phyloP scores from a whole-genome alignment of 768 basidiomycete genomes.

The Lactarius trivialis region DNA sequence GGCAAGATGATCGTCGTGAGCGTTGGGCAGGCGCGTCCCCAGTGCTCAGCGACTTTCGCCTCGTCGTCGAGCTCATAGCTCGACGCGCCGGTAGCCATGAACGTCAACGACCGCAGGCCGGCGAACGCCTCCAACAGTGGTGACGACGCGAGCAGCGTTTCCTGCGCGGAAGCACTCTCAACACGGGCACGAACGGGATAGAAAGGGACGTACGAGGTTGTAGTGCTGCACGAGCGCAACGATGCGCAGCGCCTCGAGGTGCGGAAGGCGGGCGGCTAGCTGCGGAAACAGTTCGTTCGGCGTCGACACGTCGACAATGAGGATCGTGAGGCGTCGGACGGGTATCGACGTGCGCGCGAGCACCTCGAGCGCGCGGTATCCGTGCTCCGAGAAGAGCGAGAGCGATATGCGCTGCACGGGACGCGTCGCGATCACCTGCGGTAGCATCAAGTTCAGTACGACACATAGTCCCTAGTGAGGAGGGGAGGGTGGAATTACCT shows the following conservation, averaged over 20 bases:
- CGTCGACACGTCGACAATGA: slow-evolving; percentile 45
- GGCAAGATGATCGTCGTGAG: slow-evolving; percentile 59
- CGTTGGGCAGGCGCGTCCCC: slow-evolving; percentile 55
- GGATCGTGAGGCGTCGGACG: slow-evolving; percentile 47
- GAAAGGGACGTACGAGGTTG: slow-evolving; percentile 35
- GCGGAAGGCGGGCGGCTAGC: slow-evolving; percentile 41
- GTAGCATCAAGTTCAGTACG: background rate
- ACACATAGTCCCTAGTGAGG: no score
- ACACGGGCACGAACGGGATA: slow-evolving; percentile 4
- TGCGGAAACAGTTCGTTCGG: slow-evolving; percentile 40
- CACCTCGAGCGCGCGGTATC: slow-evolving; percentile 38
- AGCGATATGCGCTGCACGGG: slow-evolving; percentile 48
- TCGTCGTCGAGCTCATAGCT: slow-evolving; percentile 34
- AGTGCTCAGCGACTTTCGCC: slow-evolving; percentile 42
- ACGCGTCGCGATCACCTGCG: slow-evolving; percentile 39
- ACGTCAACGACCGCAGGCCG: slow-evolving; percentile 45
- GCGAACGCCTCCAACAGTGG: slow-evolving; percentile 36
- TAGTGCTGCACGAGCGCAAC: slow-evolving; percentile 49
- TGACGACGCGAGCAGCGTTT: slow-evolving; percentile 37
- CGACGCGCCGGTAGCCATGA: slow-evolving; percentile 42
- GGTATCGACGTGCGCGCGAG: slow-evolving; percentile 35
- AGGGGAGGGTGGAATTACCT: background rate
- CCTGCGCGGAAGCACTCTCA: slow-evolving; percentile 27
- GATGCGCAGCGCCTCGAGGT: slow-evolving; percentile 54
- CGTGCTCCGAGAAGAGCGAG: slow-evolving; percentile 41